Conservation (phyloP, 2,329 filamentous ascomycete species). For the Cryphonectria parasitica region DNA sequence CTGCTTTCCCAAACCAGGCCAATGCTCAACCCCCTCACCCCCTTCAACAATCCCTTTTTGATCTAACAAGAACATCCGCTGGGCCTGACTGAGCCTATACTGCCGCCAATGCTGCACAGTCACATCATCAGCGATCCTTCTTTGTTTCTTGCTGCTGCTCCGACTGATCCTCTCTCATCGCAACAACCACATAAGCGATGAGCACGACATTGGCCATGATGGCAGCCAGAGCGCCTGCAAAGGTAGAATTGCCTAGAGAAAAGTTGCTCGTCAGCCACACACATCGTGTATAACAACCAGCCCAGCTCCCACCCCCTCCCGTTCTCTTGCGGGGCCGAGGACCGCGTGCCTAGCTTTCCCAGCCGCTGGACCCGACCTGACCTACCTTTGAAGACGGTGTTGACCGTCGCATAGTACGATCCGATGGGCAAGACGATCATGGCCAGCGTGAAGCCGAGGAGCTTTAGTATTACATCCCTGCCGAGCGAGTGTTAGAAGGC, state of each 20-base stretch:
- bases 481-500: neutral
- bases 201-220: constrained; percentile 90
- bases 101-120: neutral
- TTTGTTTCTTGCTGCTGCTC: constrained; percentile 50
- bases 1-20: neutral
- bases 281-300: no score
- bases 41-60: neutral
- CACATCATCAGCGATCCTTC: constrained; percentile 48
- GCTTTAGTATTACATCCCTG: constrained; percentile 85
- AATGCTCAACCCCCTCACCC: neutral
- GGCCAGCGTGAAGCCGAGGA: constrained; percentile 85
- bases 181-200: constrained; percentile 87
- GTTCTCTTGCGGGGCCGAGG: neutral
- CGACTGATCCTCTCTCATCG: constrained; percentile 80
- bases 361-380: constrained; percentile 4
- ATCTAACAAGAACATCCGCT: neutral
- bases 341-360: neutral
- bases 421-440: constrained; percentile 89
- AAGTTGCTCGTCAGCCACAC: neutral
- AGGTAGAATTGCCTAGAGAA: constrained; percentile 75
- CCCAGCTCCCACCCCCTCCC: no score
- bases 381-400: constrained; percentile 77
- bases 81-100: neutral
- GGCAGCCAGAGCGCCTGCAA: constrained; percentile 82
- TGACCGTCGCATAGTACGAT: constrained; percentile 82